Percentiles rank a stretch among this genome's conserved stretches.
phyloP scores from a whole-genome alignment of 441 rosid genomes.

The Geranium incanum region DNA sequence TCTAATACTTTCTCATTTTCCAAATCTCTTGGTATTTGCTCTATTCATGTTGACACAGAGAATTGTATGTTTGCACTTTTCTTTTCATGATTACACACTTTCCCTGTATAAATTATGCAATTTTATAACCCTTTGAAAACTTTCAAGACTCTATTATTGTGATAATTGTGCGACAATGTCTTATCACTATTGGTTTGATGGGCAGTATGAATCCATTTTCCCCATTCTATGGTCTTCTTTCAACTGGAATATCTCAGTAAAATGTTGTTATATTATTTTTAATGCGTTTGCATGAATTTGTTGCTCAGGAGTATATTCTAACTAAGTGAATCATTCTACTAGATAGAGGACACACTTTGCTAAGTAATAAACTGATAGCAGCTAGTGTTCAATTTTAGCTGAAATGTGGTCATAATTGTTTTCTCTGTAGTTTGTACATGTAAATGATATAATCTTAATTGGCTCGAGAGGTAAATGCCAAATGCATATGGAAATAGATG shows the following conservation, averaged over 20 bases:
- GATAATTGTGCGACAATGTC: neutral
- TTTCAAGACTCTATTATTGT: neutral
- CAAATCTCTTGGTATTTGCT: slow-evolving; percentile 17
- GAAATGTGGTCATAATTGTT: neutral
- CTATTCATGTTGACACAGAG: neutral
- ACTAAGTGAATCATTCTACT: neutral
- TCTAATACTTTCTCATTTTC: slow-evolving; percentile 19
- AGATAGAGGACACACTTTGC: neutral
- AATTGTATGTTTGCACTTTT: neutral
- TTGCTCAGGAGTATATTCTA: neutral
- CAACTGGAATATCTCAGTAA: neutral
- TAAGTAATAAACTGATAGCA: neutral
- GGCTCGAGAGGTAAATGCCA: neutral
- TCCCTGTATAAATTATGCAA: neutral
- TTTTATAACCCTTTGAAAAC: neutral
- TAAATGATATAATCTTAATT: neutral
- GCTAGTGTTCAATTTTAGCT: neutral
- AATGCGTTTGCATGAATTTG: neutral
- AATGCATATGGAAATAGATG: neutral
- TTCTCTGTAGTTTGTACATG: neutral
- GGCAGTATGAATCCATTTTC: too few relatives aligned
- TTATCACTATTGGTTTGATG: too few relatives aligned
- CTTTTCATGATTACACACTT: neutral
- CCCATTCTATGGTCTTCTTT: neutral
- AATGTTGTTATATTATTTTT: neutral